Evolutionary conservation across 2,329 filamentous ascomycete genomes (phyloP), one percentile per base, ranked within the genome.

Genomic region (Fusarium paranaense): DNA sequence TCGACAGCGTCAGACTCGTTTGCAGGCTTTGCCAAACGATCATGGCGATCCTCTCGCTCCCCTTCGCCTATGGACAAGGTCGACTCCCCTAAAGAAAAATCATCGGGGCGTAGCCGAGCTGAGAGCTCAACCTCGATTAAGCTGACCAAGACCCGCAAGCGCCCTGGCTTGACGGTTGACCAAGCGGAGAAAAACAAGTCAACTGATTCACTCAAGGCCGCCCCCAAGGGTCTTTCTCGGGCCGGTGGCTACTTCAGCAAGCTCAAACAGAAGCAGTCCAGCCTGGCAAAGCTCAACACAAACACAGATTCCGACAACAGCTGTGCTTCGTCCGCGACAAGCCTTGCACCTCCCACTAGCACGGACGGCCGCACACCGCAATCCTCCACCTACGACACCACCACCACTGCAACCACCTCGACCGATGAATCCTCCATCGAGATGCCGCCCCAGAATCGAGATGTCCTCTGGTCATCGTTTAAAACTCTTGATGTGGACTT

Each of bases 381-480:
- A 66, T 83, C 83, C 13, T 82, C 80, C 10, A 84, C 81, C 52
- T 80, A 80, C 64, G 85, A 86, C 59, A 82, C 80, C 69, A 85
- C 80, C 68, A 85, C 81, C 50, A 79, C 80, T 10, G 81, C 80
- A 37, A 80, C 80, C 20, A 80, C 80, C 40, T 79, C 79, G 40
- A 81, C 85, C 7, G 84, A 86, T 70, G 86, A 87, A 47, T 87
- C 85, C n/a, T 84, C 81, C 56, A 80, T 82, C 71, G 85, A 87
- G 56, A 86, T 86, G 83, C 79, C 84, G 16, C 78, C 81, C 64
- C 76, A 81, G 40, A 80, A 83, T 40, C 85, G 86, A 66, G 89
- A 91, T 76, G 85, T 88, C 10, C 82, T 90, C 25, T 90, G 87
- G 87, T 85, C 86, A 6, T 83, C 83, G 5, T 91, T 91, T 80